Base-by-base conservation (phyloP, 2,329 filamentous ascomycete genomes). In the Fusarium vanettenii region DNA sequence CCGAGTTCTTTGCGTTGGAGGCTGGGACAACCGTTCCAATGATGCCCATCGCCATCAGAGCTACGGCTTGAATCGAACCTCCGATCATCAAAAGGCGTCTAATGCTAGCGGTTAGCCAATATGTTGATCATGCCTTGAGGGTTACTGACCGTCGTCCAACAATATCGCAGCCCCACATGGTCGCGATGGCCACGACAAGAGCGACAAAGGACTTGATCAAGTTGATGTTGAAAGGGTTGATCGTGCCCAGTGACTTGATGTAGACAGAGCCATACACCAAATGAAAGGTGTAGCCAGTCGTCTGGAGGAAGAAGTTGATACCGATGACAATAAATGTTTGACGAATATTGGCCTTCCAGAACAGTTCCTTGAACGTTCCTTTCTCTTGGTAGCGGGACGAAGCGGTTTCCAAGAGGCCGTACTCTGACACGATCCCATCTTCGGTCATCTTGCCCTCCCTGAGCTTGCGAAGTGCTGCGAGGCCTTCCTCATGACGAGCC, bases 401-500 rank as follows among this genome's bases (percentile, higher is more conserved):
- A 67, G 41, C 45, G 4, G 39, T 41, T n/a, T 39, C 31, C 3
- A 73, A 25, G 14, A 56, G 60, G n/a, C 41, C 39, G 43, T 76
- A 61, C 22, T 79, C 76, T 7, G 43, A 60, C 11, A 74, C 43
- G 18, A 79, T 79, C 37, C 79, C 72, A 2, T 76, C 73, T 10
- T 79, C 69, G 20, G 64, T 69, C 62, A 75, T 77, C 6, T 52
- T 57, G 9, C 79, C 79, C 7, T 66, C 37, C 16, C 76, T 76
- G 2, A 82, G 69, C 20, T 60, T 68, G 1, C 64, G 60, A 9
- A 82, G 71, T 9, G 72, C 63, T 2, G 10, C 31, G 27, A 71
- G 60, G 6, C 80, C 79, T 33, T 81, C 79, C 10, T 82, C 78
- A 1, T 67, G 48, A 8, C 79, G 75, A 22, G 69, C 75, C 41